These are phyloP conservation scores for Erysimum cheiri DNA, from an alignment of 441 rosid species.

Conservation along the genomic window DNA sequence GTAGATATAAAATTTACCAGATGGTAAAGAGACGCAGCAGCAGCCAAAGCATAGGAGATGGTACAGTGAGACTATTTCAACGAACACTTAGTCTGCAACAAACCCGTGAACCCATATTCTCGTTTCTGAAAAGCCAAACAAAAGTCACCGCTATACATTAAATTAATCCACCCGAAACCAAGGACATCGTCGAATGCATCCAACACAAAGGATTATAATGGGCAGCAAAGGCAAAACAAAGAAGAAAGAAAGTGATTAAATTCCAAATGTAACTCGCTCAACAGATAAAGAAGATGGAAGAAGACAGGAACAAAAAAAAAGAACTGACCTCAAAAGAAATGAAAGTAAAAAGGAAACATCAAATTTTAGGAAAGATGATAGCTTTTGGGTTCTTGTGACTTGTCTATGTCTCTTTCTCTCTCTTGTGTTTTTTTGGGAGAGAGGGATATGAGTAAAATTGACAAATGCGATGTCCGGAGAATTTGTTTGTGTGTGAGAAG, in stretches of 20 bases:
- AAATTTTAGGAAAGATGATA: constrained; percentile 51
- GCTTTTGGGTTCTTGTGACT: constrained; percentile 45
- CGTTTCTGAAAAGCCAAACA: constrained; percentile 35
- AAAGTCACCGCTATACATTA: constrained; percentile 24
- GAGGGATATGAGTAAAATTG: constrained; percentile 14
- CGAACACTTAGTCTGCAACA: constrained; percentile 27
- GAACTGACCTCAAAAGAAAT: constrained; percentile 40
- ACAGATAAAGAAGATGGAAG: constrained; percentile 25
- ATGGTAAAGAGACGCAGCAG: constrained; percentile 12
- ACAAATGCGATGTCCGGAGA: constrained; percentile 33
- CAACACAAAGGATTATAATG: constrained; percentile 25
- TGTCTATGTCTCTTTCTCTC: constrained; percentile 42
- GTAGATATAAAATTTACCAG: constrained; percentile 33
- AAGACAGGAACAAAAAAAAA: constrained; percentile 21
- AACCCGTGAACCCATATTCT: constrained; percentile 36
- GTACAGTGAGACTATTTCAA: constrained; percentile 28
- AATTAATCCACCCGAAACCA: constrained; percentile 21
- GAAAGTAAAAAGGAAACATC: constrained; percentile 53
- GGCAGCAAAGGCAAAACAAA: neutral
- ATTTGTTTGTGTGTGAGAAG: constrained; percentile 40
- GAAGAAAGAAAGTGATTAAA: constrained; percentile 18
- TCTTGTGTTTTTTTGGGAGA: neutral
- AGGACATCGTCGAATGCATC: constrained; percentile 30
- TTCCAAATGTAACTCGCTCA: constrained; percentile 39
- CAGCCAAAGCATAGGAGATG: constrained; percentile 3